Evolutionary conservation across 108 stramenopile species (phyloP).

Genomic region (Aureococcus anophagefferens): DNA sequence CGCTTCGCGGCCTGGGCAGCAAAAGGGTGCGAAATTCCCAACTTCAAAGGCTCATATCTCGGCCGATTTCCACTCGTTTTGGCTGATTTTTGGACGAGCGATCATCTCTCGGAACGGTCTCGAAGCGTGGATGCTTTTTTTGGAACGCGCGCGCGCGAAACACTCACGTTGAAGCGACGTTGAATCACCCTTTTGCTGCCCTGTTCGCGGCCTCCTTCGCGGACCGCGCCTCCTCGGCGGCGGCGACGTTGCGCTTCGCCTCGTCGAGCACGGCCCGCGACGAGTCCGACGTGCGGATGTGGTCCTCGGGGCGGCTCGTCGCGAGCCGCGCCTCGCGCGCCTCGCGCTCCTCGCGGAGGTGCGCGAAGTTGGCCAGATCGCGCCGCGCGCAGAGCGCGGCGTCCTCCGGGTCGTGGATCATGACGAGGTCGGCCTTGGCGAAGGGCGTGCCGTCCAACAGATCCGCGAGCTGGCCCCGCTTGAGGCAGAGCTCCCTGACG

Average conservation of each 20-base stretch:
- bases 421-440: constrained; percentile 56
- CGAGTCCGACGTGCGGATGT: neutral
- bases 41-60: too few relatives aligned
- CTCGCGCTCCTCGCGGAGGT: constrained; percentile 26
- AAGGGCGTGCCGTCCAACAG: constrained; percentile 38
- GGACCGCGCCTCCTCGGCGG: neutral
- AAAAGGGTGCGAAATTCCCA: too few relatives aligned
- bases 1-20: too few relatives aligned
- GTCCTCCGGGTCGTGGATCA: constrained; percentile 64
- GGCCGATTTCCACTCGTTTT: too few relatives aligned
- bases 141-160: too few relatives aligned
- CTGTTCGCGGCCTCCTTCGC: too few relatives aligned
- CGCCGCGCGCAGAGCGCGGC: constrained; percentile 34
- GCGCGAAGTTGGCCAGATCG: constrained; percentile 64
- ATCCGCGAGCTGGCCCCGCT: constrained; percentile 60
- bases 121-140: too few relatives aligned
- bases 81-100: too few relatives aligned
- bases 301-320: neutral
- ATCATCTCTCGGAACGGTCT: too few relatives aligned
- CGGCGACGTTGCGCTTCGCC: neutral
- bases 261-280: neutral
- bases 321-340: neutral
- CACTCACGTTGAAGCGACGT: too few relatives aligned
- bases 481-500: constrained; percentile 68
- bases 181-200: too few relatives aligned